Evolutionary conservation across 1,139 yeast species (phyloP).

Genomic region (Debaryomycetaceae sp.): DNA sequence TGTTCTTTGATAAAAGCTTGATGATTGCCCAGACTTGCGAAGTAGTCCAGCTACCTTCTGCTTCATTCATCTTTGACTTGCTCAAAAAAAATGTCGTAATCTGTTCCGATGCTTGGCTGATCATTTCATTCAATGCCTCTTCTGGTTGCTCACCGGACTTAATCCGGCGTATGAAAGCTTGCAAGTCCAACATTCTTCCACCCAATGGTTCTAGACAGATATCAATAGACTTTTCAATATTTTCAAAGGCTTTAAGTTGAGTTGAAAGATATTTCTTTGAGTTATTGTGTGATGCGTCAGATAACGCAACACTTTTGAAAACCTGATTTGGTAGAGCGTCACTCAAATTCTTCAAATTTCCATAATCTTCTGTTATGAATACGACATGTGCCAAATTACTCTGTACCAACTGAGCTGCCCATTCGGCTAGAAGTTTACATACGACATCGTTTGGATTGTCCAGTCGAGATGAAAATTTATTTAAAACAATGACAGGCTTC

Average conservation of each 20-base stretch:
- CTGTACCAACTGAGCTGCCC: conserved; percentile 79
- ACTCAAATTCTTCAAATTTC: conserved; percentile 64
- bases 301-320: conserved; percentile 66
- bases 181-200: conserved; percentile 92
- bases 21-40: conserved; percentile 90
- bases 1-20: conserved; percentile 53
- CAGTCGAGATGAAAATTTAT: conserved; percentile 60
- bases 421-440: conserved; percentile 77
- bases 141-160: conserved; percentile 81
- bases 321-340: conserved; percentile 83
- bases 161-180: conserved; percentile 82
- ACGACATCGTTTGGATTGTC: conserved; percentile 60
- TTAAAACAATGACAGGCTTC: conserved; percentile 83
- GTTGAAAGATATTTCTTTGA: conserved; percentile 69
- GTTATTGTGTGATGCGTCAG: conserved; percentile 75
- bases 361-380: conserved; percentile 80
- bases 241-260: conserved; percentile 43
- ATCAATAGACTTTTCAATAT: conserved; percentile 39
- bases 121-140: conserved; percentile 76
- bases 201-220: conserved; percentile 73
- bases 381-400: conserved; percentile 87
- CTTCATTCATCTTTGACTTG: conserved; percentile 22
- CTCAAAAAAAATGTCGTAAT: conserved; percentile 75
- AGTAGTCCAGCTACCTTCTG: conserved; percentile 52
- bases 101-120: conserved; percentile 82